Evolutionary conservation across 192 early-diverging fungal species (phyloP).

Genomic region (Mortierella alpina): DNA sequence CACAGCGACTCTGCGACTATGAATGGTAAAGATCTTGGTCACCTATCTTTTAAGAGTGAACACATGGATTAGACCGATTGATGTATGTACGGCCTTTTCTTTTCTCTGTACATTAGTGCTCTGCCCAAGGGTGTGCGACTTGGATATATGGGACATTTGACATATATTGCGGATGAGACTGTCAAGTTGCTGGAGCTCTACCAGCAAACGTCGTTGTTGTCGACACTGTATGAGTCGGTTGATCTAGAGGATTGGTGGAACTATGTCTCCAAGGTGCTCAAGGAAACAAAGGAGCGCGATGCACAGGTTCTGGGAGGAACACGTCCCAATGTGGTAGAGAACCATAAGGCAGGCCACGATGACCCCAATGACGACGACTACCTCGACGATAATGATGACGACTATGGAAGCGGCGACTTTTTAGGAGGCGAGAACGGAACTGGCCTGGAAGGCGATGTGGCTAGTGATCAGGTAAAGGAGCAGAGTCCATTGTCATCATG

Average conservation of each 20-base stretch:
- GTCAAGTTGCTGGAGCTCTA: conserved; percentile 87
- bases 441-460: conserved; percentile 68
- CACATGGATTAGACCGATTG: too few relatives aligned
- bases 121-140: conserved; percentile 90
- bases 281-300: conserved; percentile 58
- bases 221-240: conserved; percentile 52
- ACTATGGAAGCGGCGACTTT: conserved; percentile 64
- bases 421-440: conserved; percentile 60
- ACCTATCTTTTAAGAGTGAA: too few relatives aligned
- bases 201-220: conserved; percentile 37
- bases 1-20: conserved; percentile 88
- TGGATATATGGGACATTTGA: conserved; percentile 99
- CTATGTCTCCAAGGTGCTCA: conserved; percentile 61
- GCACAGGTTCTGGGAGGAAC: conserved; percentile 61
- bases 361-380: conserved; percentile 66
- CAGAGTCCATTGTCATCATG: neutral
- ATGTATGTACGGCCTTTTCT: neutral
- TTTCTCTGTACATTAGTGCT: conserved; percentile 56
- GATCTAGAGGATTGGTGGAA: conserved; percentile 65
- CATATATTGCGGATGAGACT: conserved; percentile 96
- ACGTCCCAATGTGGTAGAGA: conserved; percentile 62
- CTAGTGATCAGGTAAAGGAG: conserved; percentile 68
- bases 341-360: conserved; percentile 42
- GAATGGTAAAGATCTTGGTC: conserved; percentile 71
- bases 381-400: conserved; percentile 65